A percentile compares a stretch with the other conserved stretches of the same genome.
These are phyloP conservation scores for Metschnikowia rubicola DNA, from an alignment of 805 yeast genomes.

Conservation along the genomic window DNA sequence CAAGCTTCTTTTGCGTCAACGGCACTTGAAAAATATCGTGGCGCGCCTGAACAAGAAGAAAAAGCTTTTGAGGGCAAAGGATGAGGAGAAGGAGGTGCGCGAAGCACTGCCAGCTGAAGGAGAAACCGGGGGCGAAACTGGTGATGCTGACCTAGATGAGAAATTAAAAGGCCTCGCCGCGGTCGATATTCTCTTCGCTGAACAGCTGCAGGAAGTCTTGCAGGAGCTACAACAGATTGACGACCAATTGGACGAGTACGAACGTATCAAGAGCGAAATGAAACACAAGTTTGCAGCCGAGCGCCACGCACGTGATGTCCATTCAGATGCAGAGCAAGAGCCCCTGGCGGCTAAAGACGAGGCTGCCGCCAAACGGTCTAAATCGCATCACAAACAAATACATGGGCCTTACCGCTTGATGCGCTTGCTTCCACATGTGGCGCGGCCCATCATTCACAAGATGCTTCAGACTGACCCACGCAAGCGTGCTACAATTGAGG, in stretches of 20 bases:
- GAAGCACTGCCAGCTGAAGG: neutral
- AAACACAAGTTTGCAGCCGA: constrained; percentile 28
- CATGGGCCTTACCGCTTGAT: constrained; percentile 82
- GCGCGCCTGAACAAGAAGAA: constrained; percentile 42
- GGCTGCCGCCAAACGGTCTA: constrained; percentile 26
- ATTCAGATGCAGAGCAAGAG: constrained; percentile 7
- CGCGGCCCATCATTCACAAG: constrained; percentile 68
- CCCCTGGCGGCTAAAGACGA: constrained; percentile 5
- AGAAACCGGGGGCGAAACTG: neutral
- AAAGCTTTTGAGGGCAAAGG: constrained; percentile 21
- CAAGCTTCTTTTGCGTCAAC: constrained; percentile 55
- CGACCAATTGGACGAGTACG: constrained; percentile 34
- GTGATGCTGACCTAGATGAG: constrained; percentile 13
- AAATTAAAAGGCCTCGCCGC: constrained; percentile 19
- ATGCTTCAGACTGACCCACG: constrained; percentile 62
- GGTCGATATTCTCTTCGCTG: constrained; percentile 31
- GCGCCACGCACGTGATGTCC: constrained; percentile 9
- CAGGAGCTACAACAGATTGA: constrained; percentile 38
- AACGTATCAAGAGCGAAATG: constrained; percentile 32
- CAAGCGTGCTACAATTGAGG: constrained; percentile 63
- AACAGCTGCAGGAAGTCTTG: constrained; percentile 30
- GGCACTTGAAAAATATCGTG: constrained; percentile 49
- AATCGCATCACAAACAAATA: constrained; percentile 49
- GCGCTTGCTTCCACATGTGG: constrained; percentile 79
- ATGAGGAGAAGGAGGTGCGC: constrained; percentile 8